Evolutionary conservation across 1,284 basidiomycete genomes (phyloP), one percentile per base, ranked within the genome.

Genomic region (Pterulicium gracile): DNA sequence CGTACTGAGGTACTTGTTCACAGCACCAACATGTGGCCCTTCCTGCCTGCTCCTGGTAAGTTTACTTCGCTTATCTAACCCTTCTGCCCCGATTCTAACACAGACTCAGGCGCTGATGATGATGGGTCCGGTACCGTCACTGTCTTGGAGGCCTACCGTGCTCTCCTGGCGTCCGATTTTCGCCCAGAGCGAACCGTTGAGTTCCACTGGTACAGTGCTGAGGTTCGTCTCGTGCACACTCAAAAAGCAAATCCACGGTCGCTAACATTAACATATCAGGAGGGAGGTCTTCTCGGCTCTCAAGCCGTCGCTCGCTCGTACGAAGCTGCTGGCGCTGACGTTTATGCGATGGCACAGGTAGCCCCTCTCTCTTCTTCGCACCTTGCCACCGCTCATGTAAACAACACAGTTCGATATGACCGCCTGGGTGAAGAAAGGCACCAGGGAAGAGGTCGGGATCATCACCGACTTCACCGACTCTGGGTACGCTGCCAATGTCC

Each of bases 171-270:
- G n/a, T 73, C 82, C 42, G 77, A 83, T 56, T 97, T 87, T 69
- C 74, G 66, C 17, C 92, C 95, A 18, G 66, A 70, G 41, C 77
- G 78, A 47, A 75, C 88, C 15, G 77, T 98, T 49, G 93, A 98
- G 61, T 95, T 97, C 64, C 93, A 96, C 62, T 98, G 88, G 85
- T 98, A 92, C 62, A 88, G 87, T 45, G 93, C 92, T 42, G 92
- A 96, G 67, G 83, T 80, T 55, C 50, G 58, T 51, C 27, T 42
- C 44, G 32, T 24, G 12, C 7, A n/a, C 27, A 32, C 27, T 32
- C 27, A 10, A 32, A 10, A 32, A 32, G 27, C 27, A 32, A 13
- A 20, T 13, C 13, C n/a, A 34, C 27, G 12, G 12, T n/a, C n/a
- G n/a, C n/a, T n/a, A 15, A n/a, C 19, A 7, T 41, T 41, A 17